Evolutionary conservation across 2,329 filamentous ascomycete species (phyloP).

Genomic region (Cercospora berteroae): DNA sequence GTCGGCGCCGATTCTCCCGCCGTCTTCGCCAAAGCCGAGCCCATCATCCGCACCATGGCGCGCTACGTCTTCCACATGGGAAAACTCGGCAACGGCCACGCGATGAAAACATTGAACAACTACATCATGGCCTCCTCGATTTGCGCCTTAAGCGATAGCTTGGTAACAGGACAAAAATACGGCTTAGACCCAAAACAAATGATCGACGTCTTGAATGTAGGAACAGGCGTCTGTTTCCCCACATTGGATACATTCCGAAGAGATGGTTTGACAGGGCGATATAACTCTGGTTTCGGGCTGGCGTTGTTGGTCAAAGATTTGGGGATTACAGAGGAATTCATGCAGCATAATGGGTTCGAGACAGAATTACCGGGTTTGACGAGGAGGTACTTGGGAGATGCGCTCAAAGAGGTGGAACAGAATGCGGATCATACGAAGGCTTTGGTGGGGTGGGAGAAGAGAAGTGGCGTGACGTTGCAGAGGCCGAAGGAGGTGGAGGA

Average conservation of each 20-base stretch:
- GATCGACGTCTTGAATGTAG: constrained; percentile 45
- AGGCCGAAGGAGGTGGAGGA: constrained; percentile 31
- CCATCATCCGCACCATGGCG: constrained; percentile 38
- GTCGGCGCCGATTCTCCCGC: constrained; percentile 34
- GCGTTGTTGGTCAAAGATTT: constrained; percentile 40
- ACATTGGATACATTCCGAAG: constrained; percentile 35
- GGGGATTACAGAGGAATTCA: constrained; percentile 40
- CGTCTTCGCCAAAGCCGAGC: constrained; percentile 36
- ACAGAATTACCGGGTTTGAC: constrained; percentile 35
- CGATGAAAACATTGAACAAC: constrained; percentile 42
- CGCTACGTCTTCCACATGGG: constrained; percentile 40
- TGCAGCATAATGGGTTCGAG: constrained; percentile 36
- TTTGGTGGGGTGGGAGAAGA: constrained; percentile 40
- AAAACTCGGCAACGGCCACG: constrained; percentile 37
- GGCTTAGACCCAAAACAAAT: constrained; percentile 41
- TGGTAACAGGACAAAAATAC: constrained; percentile 39
- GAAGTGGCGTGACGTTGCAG: constrained; percentile 36
- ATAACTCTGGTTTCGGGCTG: constrained; percentile 39
- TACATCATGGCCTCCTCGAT: constrained; percentile 40
- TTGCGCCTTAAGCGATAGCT: constrained; percentile 34
- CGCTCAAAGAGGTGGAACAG: constrained; percentile 33
- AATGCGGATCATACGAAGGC: constrained; percentile 39
- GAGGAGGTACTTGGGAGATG: constrained; percentile 37
- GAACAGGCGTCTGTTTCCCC: constrained; percentile 42
- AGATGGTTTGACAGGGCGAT: constrained; percentile 32